Conservation (phyloP, 345 rosid species). For the Chamaenerion angustifolium region DNA sequence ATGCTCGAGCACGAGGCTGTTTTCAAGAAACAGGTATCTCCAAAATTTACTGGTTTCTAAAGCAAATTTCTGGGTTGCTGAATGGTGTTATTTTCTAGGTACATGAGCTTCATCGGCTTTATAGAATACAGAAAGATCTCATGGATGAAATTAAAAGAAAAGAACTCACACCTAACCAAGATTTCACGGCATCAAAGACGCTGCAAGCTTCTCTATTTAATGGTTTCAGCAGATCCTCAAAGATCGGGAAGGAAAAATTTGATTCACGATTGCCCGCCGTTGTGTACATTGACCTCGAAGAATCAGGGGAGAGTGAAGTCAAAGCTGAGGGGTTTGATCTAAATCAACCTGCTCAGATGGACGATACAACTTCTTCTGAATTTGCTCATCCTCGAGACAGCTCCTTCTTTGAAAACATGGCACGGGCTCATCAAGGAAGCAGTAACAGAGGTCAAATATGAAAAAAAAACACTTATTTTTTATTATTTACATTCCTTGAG, state of each 20-base stretch:
- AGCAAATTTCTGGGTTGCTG: not conserved
- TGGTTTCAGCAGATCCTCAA: conserved; percentile 53
- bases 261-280: conserved; percentile 87
- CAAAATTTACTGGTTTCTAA: not conserved
- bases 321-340: conserved; percentile 44
- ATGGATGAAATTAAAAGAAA: conserved; percentile 56
- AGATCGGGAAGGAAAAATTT: conserved; percentile 57
- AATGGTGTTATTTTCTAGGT: conserved; percentile 23
- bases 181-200: conserved; percentile 31
- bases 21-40: conserved; percentile 65
- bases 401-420: conserved; percentile 19
- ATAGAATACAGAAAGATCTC: conserved; percentile 45
- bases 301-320: conserved; percentile 24
- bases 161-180: conserved; percentile 42
- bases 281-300: conserved; percentile 52
- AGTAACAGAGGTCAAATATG: conserved; percentile 3
- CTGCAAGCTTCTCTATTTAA: conserved; percentile 38
- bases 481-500: no score
- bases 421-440: conserved; percentile 22
- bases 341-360: conserved; percentile 60
- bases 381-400: conserved; percentile 18
- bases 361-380: conserved; percentile 27
- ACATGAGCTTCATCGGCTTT: conserved; percentile 56
- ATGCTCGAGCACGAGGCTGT: conserved; percentile 82
- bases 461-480: no score